Evolutionary conservation across 225 moss, liverwort and hornwort species (phyloP), one percentile per base, ranked within the genome.

Genomic region (Lunularia cruciata): DNA sequence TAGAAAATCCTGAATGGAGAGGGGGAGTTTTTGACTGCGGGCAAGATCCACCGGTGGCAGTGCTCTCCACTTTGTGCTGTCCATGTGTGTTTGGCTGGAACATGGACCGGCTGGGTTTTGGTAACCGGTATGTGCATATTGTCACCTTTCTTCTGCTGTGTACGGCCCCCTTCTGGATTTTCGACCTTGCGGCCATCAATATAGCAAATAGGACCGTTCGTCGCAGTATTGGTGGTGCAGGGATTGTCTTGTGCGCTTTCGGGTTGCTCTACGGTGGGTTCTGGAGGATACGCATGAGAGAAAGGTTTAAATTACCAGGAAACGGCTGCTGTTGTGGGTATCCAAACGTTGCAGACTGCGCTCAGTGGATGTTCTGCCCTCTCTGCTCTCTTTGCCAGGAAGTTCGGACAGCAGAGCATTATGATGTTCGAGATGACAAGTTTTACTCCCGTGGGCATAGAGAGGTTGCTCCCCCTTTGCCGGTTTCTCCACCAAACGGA

Each of bases 371-470:
- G 9, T 95, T 88, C 80, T 84, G 75, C 30, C 82, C 88, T 45
- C 61, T 88, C 23, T 95, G 92, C 75, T 92, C 95, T 20, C 90
- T 95, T 23, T 95, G 95, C 69, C 95, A 95, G 83, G 95, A 95
- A 76, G 95, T 95, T 31, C 86, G 95, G 70, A 95, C 95, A 8
- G 90, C 92, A n/a, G 95, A 95, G 80, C 53, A 65, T 53, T 92
- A 92, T 55, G 92, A 95, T 42, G 75, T 95, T 4, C 78, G 81
- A 36, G 87, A 95, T 38, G 92, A 95, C 72, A 79, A 32, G 25
- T 92, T 95, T 40, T 95, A 83, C 69, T 3, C 68, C 25, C 71
- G 78, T 10, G 10, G 22, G 1, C 56, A 22, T 7, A 9, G 16
- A 15, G 47, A 14, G 1, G 47, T 7, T 23, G 60, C 60, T 4